Evolutionary conservation across 495 filamentous ascomycete genomes (phyloP).

Genomic region (Hypoxylon fuscum): DNA sequence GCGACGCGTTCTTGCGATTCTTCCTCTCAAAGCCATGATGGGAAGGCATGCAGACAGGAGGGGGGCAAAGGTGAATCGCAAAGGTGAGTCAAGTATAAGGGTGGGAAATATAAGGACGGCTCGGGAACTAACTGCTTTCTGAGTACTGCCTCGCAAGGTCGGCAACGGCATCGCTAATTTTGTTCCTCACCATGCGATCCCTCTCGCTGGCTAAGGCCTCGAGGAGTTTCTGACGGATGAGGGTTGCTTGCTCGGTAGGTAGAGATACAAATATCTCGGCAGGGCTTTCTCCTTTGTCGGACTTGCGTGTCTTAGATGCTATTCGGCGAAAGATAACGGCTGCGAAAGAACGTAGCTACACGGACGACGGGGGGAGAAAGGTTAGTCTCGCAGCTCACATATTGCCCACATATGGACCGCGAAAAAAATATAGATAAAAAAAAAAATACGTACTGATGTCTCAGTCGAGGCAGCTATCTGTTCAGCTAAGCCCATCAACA

Average conservation of each 20-base stretch:
- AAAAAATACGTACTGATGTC: constrained; percentile 64
- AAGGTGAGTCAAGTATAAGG: constrained; percentile 1
- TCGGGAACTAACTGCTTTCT: constrained; percentile 75
- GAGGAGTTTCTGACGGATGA: constrained; percentile 83
- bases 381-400: constrained; percentile 8
- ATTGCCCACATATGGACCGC: too few species aligned
- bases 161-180: constrained; percentile 94
- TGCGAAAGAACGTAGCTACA: constrained; percentile 74
- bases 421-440: constrained; percentile 1
- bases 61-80: neutral
- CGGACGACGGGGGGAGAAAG: constrained; percentile 5
- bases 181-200: constrained; percentile 80
- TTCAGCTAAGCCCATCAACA: constrained; percentile 93
- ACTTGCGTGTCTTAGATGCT: constrained; percentile 84
- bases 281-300: constrained; percentile 71
- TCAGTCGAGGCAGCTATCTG: constrained; percentile 81
- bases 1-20: neutral
- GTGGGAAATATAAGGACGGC: too few species aligned
- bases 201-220: constrained; percentile 76
- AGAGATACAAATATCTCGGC: constrained; percentile 87
- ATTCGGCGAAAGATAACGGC: constrained; percentile 96
- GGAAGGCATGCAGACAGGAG: neutral
- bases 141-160: constrained; percentile 94
- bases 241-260: constrained; percentile 70
- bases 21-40: neutral